Percentiles rank a stretch among this genome's conserved stretches.
These are phyloP conservation scores for Trichoderma erinaceum DNA, from an alignment of 495 filamentous ascomycete species.

Conservation along the genomic window DNA sequence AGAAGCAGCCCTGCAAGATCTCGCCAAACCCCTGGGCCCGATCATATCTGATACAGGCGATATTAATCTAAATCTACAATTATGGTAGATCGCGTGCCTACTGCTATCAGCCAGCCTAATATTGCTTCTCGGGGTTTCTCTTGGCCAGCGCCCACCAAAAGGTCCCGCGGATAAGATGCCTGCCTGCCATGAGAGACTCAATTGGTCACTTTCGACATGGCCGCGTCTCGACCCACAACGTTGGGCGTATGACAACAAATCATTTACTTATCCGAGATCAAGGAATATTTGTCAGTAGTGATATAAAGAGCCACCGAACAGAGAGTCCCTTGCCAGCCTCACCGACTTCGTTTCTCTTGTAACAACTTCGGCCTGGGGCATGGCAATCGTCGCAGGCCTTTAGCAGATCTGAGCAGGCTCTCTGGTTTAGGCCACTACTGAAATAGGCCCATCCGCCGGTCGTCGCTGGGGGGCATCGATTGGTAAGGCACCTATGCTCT, in stretches of 20 bases:
- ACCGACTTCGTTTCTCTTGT: background rate
- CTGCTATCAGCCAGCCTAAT: background rate
- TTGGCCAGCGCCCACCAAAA: background rate
- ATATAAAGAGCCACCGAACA: background rate
- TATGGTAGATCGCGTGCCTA: background rate
- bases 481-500: background rate
- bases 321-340: background rate
- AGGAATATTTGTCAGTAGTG: conserved; percentile 4
- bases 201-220: background rate
- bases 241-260: background rate
- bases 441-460: background rate
- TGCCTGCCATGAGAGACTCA: background rate
- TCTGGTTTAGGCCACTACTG: background rate
- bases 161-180: background rate
- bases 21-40: background rate
- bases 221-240: conserved; percentile 5
- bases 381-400: background rate
- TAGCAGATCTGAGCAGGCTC: background rate
- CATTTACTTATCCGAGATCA: background rate
- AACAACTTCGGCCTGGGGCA: background rate
- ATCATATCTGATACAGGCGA: background rate
- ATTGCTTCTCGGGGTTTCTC: background rate
- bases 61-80: background rate
- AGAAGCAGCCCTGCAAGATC: background rate
- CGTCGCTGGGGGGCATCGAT: background rate